phyloP scores from a whole-genome alignment of 2,329 filamentous ascomycete species.

The Xylaria sp. region DNA sequence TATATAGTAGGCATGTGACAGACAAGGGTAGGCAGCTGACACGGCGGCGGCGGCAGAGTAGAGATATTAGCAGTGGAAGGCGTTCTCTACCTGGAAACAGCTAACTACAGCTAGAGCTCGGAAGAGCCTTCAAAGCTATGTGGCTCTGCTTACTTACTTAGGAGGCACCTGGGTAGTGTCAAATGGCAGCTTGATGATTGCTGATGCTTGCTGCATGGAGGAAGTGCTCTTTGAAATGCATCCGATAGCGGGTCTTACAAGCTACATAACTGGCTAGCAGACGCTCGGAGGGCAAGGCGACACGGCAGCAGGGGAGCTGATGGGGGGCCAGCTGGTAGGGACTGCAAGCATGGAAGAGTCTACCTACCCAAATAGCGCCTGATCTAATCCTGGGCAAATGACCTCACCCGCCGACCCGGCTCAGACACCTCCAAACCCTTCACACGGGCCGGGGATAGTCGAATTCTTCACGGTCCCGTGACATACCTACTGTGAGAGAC shows the following conservation, averaged over 20 bases:
- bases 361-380: neutral
- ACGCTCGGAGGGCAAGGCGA: no score
- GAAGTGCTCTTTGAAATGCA: neutral
- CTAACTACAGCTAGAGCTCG: neutral
- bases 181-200: neutral
- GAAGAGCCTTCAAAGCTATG: neutral
- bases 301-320: neutral
- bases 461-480: neutral
- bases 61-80: neutral
- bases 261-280: neutral
- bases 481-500: neutral
- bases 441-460: neutral
- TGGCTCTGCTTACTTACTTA: neutral
- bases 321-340: constrained; percentile 1
- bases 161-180: neutral
- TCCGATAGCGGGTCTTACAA: neutral
- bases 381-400: neutral
- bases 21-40: neutral
- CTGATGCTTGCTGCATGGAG: neutral
- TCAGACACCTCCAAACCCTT: no score
- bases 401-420: neutral
- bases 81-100: neutral
- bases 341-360: neutral
- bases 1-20: constrained; percentile 13
- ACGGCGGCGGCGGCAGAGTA: neutral